Base-by-base conservation (phyloP, 345 rosid species). In the Citrus trifoliata region DNA sequence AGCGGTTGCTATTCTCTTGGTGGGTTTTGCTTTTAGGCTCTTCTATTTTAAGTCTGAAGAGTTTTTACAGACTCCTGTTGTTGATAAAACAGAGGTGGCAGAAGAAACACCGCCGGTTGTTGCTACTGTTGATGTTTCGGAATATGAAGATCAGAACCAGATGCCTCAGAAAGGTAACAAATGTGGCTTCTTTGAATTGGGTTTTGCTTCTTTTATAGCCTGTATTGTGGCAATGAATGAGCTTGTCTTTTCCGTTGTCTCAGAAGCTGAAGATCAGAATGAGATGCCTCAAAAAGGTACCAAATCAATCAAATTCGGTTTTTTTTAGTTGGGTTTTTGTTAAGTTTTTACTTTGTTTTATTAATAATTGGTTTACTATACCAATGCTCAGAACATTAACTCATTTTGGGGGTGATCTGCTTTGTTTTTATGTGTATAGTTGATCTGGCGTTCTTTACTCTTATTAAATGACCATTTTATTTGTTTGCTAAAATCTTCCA, bases 11-110 rank as follows among this genome's bases (percentile, higher is more conserved):
- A 22, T 85, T 78, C 83, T 95, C 38, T 74, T 93, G 38, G 40
- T 84, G 55, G 89, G 89, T 87, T 77, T 92, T 35, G 97, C 89
- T 74, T 85, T 90, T 69, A 78, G 87, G 80, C 84, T 93, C 71
- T 81, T 95, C 79, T 82, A 84, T 71, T 80, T 74, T 58, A 81
- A 81, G 28, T 88, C 87, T 13, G 13, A 80, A 27, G 88, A 77
- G 61, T 82, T 86, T 67, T 68, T 80, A 9, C 5, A 79, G 21
- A 33, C 83, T 37, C 42, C 81, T 30, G 61, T 75, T 55, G 69
- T 55, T n/a, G 86, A 81, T 61, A 73, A 67, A 76, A 74, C 77
- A 42, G 78, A 72, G 28, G 27, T 42, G 21, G 13, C 55, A 1
- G 71, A 55, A 40, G 78, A 70, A 28, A 25, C 68, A 3, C 71